phyloP scores from a whole-genome alignment of 192 early-diverging fungal genomes.

The Backusella liffmaniae region DNA sequence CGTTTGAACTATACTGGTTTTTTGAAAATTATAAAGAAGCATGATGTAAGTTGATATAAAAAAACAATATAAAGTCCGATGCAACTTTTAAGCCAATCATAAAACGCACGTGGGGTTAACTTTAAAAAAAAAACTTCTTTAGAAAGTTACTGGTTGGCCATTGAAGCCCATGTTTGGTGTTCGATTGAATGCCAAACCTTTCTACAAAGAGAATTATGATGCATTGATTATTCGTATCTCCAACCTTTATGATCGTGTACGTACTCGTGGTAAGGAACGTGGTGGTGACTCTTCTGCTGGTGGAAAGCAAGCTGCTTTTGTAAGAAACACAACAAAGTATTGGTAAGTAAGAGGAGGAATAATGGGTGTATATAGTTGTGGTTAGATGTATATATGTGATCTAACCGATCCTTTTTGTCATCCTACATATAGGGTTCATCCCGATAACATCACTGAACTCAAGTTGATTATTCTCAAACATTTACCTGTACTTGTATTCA shows the following conservation, averaged over 20 bases:
- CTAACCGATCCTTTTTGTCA: neutral
- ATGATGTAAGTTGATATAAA: conserved; percentile 64
- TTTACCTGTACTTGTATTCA: conserved; percentile 92
- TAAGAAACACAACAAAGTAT: conserved; percentile 95
- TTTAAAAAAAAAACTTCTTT: neutral
- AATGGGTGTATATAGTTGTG: neutral
- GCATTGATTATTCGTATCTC: conserved; percentile 85
- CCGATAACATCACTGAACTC: conserved; percentile 95
- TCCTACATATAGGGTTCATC: conserved; percentile 66
- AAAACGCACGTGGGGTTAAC: conserved; percentile 22
- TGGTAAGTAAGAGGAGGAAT: conserved; percentile 54
- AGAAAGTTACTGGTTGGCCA: conserved; percentile 86
- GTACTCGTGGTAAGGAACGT: conserved; percentile 67
- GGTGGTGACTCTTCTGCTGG: conserved; percentile 57
- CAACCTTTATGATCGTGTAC: conserved; percentile 75
- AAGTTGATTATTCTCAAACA: conserved; percentile 92
- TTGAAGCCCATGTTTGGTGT: conserved; percentile 81
- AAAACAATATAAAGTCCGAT: neutral
- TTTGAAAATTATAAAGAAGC: conserved; percentile 97
- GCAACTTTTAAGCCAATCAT: conserved; percentile 15
- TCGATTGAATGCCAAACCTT: conserved; percentile 79
- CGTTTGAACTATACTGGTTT: conserved; percentile 86
- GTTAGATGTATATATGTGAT: neutral
- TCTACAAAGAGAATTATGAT: conserved; percentile 90
- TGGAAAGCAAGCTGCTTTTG: conserved; percentile 71